These are phyloP conservation scores for Neonectria hederae DNA, from an alignment of 2,329 filamentous ascomycete genomes.

Conservation along the genomic window DNA sequence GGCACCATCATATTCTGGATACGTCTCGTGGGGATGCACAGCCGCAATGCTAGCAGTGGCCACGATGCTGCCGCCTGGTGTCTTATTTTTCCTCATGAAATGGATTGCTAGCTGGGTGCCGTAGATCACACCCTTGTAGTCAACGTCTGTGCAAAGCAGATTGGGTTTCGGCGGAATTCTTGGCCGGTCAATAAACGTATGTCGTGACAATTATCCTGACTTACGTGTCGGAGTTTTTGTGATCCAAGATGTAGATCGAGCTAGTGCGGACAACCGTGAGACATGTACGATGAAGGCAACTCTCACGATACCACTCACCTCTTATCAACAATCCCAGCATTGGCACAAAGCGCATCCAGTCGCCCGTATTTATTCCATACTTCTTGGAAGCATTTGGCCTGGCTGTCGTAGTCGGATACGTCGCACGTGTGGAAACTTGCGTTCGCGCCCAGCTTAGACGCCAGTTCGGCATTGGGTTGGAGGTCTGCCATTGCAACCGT, in stretches of 20 bases:
- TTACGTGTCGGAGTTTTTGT: constrained; percentile 28
- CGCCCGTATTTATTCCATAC: constrained; percentile 56
- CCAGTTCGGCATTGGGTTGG: constrained; percentile 41
- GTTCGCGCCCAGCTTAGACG: constrained; percentile 47
- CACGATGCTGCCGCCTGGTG: constrained; percentile 55
- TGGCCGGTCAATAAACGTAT: not conserved
- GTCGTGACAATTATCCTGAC: not conserved
- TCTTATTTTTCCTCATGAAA: constrained; percentile 61
- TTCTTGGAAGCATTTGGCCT: constrained; percentile 52
- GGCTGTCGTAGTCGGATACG: constrained; percentile 56
- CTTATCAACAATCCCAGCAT: constrained; percentile 60
- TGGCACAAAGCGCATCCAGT: constrained; percentile 59
- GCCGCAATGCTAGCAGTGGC: constrained; percentile 55
- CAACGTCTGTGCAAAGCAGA: constrained; percentile 56
- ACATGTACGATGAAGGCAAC: not conserved
- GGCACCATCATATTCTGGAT: constrained; percentile 61
- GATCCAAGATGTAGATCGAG: constrained; percentile 53
- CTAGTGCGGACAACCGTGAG: constrained; percentile 24
- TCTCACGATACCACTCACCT: constrained; percentile 11
- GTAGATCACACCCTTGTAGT: constrained; percentile 61
- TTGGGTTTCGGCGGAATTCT: constrained; percentile 56
- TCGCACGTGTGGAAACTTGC: constrained; percentile 57
- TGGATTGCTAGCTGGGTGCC: constrained; percentile 60
- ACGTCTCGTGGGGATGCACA: constrained; percentile 54
- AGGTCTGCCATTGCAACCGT: constrained; percentile 52